Base-by-base conservation (phyloP, 169 alveolate genomes). In the Cystoisospora suis region DNA sequence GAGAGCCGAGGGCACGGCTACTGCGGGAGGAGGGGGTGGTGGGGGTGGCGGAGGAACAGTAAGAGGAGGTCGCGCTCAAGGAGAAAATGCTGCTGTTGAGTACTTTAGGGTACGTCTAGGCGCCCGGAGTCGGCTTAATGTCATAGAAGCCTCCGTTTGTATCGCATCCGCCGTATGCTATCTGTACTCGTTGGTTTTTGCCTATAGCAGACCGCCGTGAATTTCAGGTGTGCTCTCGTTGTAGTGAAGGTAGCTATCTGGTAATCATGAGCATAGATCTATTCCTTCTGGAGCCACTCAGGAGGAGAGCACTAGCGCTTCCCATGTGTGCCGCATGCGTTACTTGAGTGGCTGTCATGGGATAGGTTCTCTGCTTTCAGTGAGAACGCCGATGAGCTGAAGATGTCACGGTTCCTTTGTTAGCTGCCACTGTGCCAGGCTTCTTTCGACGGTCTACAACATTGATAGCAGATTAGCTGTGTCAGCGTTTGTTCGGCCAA, bases 31-130 rank as follows among this genome's bases (percentile, higher is more conserved):
- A 53, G 29, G 23, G 29, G 65, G 29, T 12, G 29, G 65, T 15
- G 29, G 23, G 65, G 46, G 46, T 38, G 36, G 15, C 58, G 58
- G 46, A 34, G 56, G 53, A 34, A 17, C 32, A 3, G 20, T 6
- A 20, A 38, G 83, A 46, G 17, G 42, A 15, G 83, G 32, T 20
- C 42, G 56, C 3, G 56, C 42, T 53, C 42, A 38, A n/a, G 83
- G 56, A 23, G 83, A 72, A 38, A 56, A 56, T 38, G 83, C 83
- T 9, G 83, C 83, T 15, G 83, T 53, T 5, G 83, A 72, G 83
- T 72, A 72, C 83, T 72, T 72, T 38, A 34, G 83, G 83, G 83
- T 72, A 72, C 3, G 83, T 29, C 15, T 32, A 44, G 7, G 77
- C 5, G 42, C n/a, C n/a, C 44, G 77, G 61, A 49, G 9, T 20